phyloP scores from a whole-genome alignment of 495 filamentous ascomycete species.

The Astrocystis sublimbata region DNA sequence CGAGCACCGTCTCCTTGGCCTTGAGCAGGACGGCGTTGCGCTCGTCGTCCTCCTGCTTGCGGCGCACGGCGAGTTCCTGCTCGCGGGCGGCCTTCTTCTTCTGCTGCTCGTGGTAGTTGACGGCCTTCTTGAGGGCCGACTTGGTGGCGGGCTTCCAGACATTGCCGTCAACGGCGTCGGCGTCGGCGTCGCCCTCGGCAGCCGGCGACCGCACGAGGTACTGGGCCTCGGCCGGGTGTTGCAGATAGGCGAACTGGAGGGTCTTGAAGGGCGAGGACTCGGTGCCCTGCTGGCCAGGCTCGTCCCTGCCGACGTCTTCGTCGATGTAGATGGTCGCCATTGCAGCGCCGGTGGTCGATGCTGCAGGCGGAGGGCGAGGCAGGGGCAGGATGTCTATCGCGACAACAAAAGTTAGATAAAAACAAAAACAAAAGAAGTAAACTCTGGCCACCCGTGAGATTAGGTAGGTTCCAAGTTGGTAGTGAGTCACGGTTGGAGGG shows the following conservation, averaged over 20 bases:
- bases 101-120: constrained; percentile 66
- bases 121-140: constrained; percentile 76
- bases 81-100: constrained; percentile 73
- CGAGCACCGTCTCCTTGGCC: constrained; percentile 72
- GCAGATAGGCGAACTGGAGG: constrained; percentile 70
- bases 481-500: constrained; percentile 15
- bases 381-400: background rate
- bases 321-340: constrained; percentile 68
- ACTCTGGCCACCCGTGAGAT: no score
- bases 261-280: constrained; percentile 76
- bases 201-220: constrained; percentile 69
- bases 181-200: constrained; percentile 62
- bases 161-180: constrained; percentile 45
- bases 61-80: constrained; percentile 59
- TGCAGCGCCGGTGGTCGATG: constrained; percentile 22
- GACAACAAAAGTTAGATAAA: background rate
- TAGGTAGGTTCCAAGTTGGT: background rate
- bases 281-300: constrained; percentile 56
- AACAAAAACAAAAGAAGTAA: background rate
- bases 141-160: constrained; percentile 81
- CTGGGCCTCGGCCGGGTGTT: constrained; percentile 60
- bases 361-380: background rate
- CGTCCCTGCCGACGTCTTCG: constrained; percentile 72
- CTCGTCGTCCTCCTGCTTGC: constrained; percentile 71
- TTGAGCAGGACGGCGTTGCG: constrained; percentile 43